phyloP scores from a whole-genome alignment of 306 rosid genomes.

The Oxytropis ochrocephala region DNA sequence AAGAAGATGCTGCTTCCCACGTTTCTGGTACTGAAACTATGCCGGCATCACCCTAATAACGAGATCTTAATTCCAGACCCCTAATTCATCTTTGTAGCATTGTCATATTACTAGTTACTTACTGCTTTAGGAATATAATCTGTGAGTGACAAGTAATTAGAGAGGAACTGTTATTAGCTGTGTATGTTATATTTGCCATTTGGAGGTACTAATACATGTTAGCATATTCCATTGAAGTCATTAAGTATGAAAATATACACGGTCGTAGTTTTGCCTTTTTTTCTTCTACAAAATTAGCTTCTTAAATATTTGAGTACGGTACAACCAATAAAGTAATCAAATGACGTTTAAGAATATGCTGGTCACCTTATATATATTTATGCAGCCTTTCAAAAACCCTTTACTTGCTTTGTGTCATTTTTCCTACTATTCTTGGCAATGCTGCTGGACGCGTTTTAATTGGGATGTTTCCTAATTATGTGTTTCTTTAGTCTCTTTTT shows the following conservation, averaged over 20 bases:
- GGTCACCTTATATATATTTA: not conserved
- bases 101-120: constrained; percentile 40
- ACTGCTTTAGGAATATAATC: constrained; percentile 51
- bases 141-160: constrained; percentile 35
- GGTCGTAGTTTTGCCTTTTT: not conserved
- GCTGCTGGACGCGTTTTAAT: not conserved
- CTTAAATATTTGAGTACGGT: not conserved
- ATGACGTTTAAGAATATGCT: not conserved
- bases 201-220: constrained; percentile 29
- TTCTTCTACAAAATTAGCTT: not conserved
- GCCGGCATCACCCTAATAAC: constrained; percentile 59
- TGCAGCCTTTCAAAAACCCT: not conserved
- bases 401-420: not conserved
- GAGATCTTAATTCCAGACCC: constrained; percentile 19
- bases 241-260: constrained; percentile 6
- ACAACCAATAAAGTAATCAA: not conserved
- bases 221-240: constrained; percentile 12
- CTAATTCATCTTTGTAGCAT: constrained; percentile 44
- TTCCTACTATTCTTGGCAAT: not conserved
- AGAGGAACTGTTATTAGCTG: constrained; percentile 25
- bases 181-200: constrained; percentile 33
- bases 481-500: not conserved
- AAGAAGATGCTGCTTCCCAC: constrained; percentile 79
- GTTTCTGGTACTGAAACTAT: constrained; percentile 65
- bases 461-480: not conserved